Conservation (phyloP, 179 eudicot species). For the Gypsophila paniculata region DNA sequence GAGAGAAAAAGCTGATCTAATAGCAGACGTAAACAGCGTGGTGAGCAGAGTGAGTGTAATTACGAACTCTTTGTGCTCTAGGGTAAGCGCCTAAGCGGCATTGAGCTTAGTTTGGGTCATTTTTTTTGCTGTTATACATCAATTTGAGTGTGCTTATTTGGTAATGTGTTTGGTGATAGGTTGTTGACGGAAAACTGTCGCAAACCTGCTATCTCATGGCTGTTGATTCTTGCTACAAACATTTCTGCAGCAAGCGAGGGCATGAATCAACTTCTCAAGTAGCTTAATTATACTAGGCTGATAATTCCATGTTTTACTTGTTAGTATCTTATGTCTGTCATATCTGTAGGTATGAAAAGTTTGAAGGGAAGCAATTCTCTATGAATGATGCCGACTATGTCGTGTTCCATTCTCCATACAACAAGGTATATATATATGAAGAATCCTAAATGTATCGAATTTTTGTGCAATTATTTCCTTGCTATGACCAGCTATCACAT, state of each 20-base stretch:
- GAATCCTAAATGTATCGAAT: background rate
- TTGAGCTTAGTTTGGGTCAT: background rate
- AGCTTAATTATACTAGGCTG: background rate
- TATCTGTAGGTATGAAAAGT: constrained; percentile 63
- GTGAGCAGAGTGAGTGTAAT: no score
- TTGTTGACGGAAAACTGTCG: constrained; percentile 93
- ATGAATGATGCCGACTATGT: constrained; percentile 64
- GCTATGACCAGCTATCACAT: background rate
- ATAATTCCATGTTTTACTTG: background rate
- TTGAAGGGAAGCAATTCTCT: constrained; percentile 78
- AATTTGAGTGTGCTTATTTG: constrained; percentile 3
- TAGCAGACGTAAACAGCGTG: no score
- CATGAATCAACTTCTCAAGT: background rate
- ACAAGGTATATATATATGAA: constrained; percentile 57
- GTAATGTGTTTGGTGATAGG: constrained; percentile 35
- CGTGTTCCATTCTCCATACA: constrained; percentile 96
- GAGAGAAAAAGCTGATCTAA: no score
- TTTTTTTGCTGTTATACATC: background rate
- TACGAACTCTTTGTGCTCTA: no score
- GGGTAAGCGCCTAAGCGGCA: no score
- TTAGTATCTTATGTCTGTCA: background rate
- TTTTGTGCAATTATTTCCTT: background rate
- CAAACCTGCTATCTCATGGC: constrained; percentile 97
- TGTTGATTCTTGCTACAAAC: constrained; percentile 79
- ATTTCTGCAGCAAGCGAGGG: constrained; percentile 58